phyloP scores from a whole-genome alignment of 2,329 filamentous ascomycete genomes.

The Westerdykella aurantiaca region DNA sequence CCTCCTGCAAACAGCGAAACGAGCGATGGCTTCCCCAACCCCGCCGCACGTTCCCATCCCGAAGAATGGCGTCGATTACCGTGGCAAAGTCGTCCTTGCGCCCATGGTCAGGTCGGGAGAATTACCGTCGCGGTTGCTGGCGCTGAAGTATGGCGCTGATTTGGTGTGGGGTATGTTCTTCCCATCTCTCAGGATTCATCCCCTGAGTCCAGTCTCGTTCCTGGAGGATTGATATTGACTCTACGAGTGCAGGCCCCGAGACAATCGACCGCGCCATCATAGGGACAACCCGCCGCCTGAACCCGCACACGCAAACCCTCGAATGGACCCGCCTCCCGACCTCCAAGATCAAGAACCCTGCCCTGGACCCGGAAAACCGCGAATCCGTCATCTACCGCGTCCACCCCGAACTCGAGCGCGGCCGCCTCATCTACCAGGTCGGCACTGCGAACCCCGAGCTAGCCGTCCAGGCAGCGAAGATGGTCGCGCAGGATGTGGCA shows the following conservation, averaged over 20 bases:
- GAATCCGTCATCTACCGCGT: constrained; percentile 76
- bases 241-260: constrained; percentile 62
- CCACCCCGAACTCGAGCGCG: constrained; percentile 69
- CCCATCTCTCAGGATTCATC: constrained; percentile 3
- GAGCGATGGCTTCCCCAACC: constrained; percentile 25
- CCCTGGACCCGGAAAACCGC: constrained; percentile 47
- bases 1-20: constrained; percentile 22
- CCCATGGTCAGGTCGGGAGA: constrained; percentile 99
- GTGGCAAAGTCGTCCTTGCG: constrained; percentile 87
- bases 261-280: constrained; percentile 91
- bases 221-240: constrained; percentile 2
- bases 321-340: constrained; percentile 78
- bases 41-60: constrained; percentile 72
- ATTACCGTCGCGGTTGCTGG: constrained; percentile 78
- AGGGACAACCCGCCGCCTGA: constrained; percentile 71
- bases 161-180: constrained; percentile 78
- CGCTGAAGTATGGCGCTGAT: constrained; percentile 92
- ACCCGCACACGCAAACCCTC: constrained; percentile 69
- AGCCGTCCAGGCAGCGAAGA: constrained; percentile 75
- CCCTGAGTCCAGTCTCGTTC: background rate
- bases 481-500: constrained; percentile 80
- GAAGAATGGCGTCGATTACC: constrained; percentile 82
- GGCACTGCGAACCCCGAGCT: constrained; percentile 77
- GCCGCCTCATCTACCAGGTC: constrained; percentile 81
- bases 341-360: constrained; percentile 58